Evolutionary conservation across 768 basidiomycete genomes (phyloP), one percentile per base, ranked within the genome.

Genomic region (Pholiota conissans): DNA sequence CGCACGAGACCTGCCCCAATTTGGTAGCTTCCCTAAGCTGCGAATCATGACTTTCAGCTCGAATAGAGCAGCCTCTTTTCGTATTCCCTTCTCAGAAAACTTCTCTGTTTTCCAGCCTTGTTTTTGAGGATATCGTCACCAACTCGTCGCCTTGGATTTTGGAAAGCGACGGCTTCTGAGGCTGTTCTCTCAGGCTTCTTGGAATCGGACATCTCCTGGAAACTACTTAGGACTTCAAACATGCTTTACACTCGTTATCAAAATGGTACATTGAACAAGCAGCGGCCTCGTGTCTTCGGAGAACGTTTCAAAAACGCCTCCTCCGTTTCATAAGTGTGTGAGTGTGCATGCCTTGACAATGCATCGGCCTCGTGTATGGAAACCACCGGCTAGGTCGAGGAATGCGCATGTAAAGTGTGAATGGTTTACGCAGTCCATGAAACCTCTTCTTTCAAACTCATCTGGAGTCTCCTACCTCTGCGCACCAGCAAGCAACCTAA

Each of bases 331-430:
- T 32, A 27, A 24, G n/a, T n/a, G n/a, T n/a, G n/a, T 14, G 29
- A 20, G 52, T 37, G 46, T 57, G 35, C 66, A 62, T 47, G 63
- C 60, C 35, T 37, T 37, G 35, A 47, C 65, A 63, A 63, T 57
- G 60, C 63, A 60, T 24, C 37, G 55, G 52, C 67, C 67, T 66
- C 65, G 54, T 68, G 67, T 60, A 40, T 51, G 20, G 29, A 40
- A 52, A 55, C 52, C 56, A 52, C 62, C 55, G 29, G 54, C 62
- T 64, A 50, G 40, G 53, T 56, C 52, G 42, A 55, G 46, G 50
- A 26, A 46, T 58, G 37, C 47, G 48, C 53, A 54, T 54, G 40
- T 30, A 45, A 45, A 24, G 7, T 22, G 20, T 22, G 22, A 45
- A 54, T 32, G 24, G 40, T 54, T 47, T 42, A 54, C 29, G 40